These are phyloP conservation scores for Globisporangium paroecandrum DNA, from an alignment of 352 stramenopile species.

Conservation along the genomic window DNA sequence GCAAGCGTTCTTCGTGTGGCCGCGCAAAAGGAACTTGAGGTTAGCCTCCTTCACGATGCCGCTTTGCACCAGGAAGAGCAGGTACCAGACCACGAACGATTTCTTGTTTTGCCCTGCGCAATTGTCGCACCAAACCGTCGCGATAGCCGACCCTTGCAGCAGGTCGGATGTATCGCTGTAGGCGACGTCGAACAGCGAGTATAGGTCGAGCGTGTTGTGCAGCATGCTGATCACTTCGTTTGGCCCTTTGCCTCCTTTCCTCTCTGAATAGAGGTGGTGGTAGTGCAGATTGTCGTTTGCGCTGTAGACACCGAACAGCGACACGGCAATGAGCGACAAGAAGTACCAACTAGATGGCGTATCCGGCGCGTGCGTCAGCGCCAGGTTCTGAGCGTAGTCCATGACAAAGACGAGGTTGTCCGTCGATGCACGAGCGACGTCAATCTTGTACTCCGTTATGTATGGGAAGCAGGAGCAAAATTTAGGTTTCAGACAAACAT, in stretches of 20 bases:
- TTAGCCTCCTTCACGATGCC: background rate
- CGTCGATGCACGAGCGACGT: background rate
- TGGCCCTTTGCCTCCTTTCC: background rate
- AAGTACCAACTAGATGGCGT: slow-evolving; percentile 5
- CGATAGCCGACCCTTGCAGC: background rate
- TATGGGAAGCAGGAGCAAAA: background rate
- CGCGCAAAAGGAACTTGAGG: background rate
- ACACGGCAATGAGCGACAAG: background rate
- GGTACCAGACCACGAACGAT: background rate
- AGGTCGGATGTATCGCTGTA: background rate
- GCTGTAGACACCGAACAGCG: background rate
- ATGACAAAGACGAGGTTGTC: background rate
- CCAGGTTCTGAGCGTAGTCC: slow-evolving; percentile 2
- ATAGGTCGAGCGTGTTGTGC: background rate
- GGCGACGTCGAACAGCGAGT: background rate
- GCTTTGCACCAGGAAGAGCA: background rate
- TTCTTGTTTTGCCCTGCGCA: slow-evolving; percentile 1
- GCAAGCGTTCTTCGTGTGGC: slow-evolving; percentile 2
- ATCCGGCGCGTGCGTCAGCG: background rate
- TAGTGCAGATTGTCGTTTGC: background rate
- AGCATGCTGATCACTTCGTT: slow-evolving; percentile 1
- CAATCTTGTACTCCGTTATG: background rate
- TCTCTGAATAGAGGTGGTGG: background rate
- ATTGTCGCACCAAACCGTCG: background rate
- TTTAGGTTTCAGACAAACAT: background rate